A percentile compares a stretch with the other conserved stretches of the same genome.
Conservation (phyloP, 306 rosid genomes). For the Acacia crassicarpa region DNA sequence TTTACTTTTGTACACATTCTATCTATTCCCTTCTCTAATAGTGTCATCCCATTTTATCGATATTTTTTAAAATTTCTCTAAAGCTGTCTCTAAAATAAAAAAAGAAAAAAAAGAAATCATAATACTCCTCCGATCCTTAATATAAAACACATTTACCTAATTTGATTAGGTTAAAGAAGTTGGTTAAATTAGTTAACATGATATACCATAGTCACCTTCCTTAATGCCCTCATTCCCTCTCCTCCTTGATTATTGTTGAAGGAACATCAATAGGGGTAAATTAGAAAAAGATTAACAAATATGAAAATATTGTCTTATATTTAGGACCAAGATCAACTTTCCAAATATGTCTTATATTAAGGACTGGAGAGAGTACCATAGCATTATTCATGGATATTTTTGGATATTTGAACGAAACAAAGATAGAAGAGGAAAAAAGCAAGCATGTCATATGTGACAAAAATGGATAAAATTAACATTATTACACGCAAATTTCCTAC, state of each 20-base stretch:
- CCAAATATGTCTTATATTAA: no score
- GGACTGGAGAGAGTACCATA: not conserved
- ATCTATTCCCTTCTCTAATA: not conserved
- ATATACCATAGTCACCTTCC: no score
- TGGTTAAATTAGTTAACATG: no score
- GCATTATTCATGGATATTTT: not conserved
- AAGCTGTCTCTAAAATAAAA: not conserved
- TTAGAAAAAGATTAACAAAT: no score
- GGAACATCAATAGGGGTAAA: no score
- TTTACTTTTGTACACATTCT: not conserved
- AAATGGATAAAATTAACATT: not conserved
- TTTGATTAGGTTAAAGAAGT: no score
- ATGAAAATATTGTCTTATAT: no score
- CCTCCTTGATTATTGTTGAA: no score
- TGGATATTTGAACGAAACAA: not conserved
- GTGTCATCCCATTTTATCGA: not conserved
- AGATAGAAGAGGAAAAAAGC: not conserved
- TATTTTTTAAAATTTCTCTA: not conserved
- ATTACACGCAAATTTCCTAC: constrained; percentile 15
- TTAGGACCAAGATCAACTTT: no score
- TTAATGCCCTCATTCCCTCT: no score
- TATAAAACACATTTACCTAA: no score
- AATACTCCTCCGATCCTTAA: no score
- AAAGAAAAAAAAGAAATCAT: not conserved
- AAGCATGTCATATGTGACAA: not conserved